phyloP scores from a whole-genome alignment of 73 alveolate genomes.

The Tetrahymena borealis region DNA sequence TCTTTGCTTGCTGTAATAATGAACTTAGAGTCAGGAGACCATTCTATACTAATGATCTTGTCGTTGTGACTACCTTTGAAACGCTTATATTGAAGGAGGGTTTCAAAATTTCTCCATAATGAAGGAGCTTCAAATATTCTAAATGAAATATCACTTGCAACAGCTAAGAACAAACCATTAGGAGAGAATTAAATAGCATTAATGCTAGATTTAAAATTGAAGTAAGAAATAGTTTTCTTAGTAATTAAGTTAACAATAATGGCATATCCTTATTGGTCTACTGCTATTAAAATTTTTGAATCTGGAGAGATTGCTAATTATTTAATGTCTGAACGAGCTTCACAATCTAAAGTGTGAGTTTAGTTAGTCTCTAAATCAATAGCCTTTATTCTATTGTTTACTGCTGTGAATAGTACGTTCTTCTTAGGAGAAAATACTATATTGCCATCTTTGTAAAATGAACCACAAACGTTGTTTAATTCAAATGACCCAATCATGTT shows the following conservation, averaged over 20 bases:
- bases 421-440: neutral
- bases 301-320: neutral
- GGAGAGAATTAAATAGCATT: neutral
- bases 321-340: neutral
- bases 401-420: neutral
- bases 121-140: neutral
- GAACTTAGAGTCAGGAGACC: slow-evolving; percentile 92
- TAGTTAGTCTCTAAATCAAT: neutral
- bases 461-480: neutral
- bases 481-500: neutral
- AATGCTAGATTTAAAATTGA: neutral
- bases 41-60: slow-evolving; percentile 66
- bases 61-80: slow-evolving; percentile 50
- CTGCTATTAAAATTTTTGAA: neutral
- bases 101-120: neutral
- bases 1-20: slow-evolving; percentile 77
- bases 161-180: neutral
- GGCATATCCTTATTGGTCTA: neutral
- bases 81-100: neutral
- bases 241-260: neutral
- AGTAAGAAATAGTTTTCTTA: neutral
- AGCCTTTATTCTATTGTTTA: neutral
- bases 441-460: neutral
- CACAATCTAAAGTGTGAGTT: neutral
- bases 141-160: neutral